phyloP scores from a whole-genome alignment of 2,329 filamentous ascomycete genomes.

The Macroventuria anomochaeta region DNA sequence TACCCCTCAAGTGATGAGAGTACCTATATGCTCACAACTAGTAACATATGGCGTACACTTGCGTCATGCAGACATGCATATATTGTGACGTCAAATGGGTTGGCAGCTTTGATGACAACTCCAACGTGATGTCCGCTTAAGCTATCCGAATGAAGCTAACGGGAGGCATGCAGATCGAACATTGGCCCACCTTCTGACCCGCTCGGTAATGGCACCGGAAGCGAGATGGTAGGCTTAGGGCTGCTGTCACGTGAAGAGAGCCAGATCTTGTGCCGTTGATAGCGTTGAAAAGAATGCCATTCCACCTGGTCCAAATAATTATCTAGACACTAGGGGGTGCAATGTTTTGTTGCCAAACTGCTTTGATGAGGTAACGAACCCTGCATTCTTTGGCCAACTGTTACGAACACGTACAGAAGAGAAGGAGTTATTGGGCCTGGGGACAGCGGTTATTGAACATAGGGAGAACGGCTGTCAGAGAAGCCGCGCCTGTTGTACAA shows the following conservation, averaged over 20 bases:
- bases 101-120: constrained; percentile 2
- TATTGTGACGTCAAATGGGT: constrained; percentile 23
- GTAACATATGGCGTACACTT: constrained; percentile 18
- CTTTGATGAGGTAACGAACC: too few relatives aligned
- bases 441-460: too few relatives aligned
- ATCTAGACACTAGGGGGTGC: too few relatives aligned
- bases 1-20: neutral
- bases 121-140: constrained; percentile 4
- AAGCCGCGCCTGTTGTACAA: too few relatives aligned
- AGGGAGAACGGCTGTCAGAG: too few relatives aligned
- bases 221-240: neutral
- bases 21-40: constrained; percentile 7
- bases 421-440: too few relatives aligned
- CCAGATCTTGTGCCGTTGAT: too few relatives aligned
- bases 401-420: too few relatives aligned
- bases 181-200: neutral
- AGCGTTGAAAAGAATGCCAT: too few relatives aligned
- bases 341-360: too few relatives aligned
- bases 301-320: too few relatives aligned
- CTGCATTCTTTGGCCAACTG: too few relatives aligned
- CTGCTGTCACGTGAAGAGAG: neutral
- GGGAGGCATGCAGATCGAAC: neutral
- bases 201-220: neutral
- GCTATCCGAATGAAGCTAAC: constrained; percentile 2
- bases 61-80: constrained; percentile 20